Base-by-base conservation (phyloP, 2,329 filamentous ascomycete species). In the Pyricularia sp. region DNA sequence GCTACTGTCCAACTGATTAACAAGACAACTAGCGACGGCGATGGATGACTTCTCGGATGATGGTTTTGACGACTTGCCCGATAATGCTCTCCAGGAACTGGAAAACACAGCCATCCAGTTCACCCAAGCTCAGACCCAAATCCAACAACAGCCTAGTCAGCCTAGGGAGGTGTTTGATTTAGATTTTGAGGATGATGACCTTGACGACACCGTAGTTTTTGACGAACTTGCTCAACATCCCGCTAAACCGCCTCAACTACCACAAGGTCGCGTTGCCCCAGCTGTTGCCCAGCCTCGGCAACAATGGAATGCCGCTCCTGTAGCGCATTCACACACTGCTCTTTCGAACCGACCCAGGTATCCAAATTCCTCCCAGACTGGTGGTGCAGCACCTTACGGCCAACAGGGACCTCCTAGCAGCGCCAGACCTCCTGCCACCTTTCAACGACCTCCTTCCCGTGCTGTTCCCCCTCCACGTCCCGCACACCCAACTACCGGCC, bases 1-100 rank as follows among this genome's bases (percentile, higher is more conserved):
- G 42, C 42, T 55, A 55, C 17, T 55, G 42, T 55, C 42, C 42
- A 5, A n/a, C 42, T n/a, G 42, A 55, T 14, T 55, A 50, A 36
- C 12, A 65, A 14, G 50, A 50, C 11, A 23, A 33, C 30, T 26
- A 63, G 66, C 10, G 64, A 67, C 66, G 66, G 71, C 68, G 66
- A 84, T 84, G 79, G 86, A 88, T 79, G 84, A 86, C 71, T 90
- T 88, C 75, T 86, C 83, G 70, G 88, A 90, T 75, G 88, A 89
- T 75, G 87, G 83, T 70, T 81, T 91, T 72, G 87, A 90, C 76
- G 81, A 84, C 59, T 79, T 90, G 61, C 85, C 87, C 71, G 81
- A 84, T 71, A 83, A 84, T 71, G 81, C 81, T 65, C 79, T 90
- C 3, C 82, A 86, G 73, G 86, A 89, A 75, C 84, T 91, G 71